Conservation (phyloP, 2,329 filamentous ascomycete genomes). For the Colletotrichum karsti region DNA sequence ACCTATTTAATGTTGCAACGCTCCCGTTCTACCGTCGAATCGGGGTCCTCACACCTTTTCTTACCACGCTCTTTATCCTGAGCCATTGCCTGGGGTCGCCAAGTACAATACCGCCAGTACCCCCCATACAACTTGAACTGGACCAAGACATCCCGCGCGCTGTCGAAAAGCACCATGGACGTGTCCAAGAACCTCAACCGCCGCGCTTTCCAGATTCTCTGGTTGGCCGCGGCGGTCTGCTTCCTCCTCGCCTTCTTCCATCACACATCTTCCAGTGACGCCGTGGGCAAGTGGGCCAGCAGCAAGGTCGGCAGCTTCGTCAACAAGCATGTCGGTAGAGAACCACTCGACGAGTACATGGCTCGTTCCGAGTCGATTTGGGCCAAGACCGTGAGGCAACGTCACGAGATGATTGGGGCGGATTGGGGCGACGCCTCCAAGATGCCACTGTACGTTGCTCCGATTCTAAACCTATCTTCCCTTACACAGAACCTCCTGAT, state of each 20-base stretch:
- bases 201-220: constrained; percentile 32
- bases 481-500: not conserved
- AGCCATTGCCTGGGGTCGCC: no score
- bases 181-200: not conserved
- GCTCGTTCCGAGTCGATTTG: constrained; percentile 33
- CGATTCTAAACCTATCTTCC: no score
- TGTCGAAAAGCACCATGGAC: no score
- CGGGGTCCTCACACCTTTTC: no score
- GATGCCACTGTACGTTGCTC: constrained; percentile 31
- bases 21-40: no score
- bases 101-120: no score
- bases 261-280: constrained; percentile 28
- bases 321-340: not conserved
- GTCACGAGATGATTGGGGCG: constrained; percentile 35
- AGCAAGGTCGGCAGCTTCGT: constrained; percentile 24
- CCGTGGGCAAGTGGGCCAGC: constrained; percentile 34
- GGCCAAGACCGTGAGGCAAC: constrained; percentile 38
- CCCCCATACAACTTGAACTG: no score
- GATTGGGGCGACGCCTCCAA: constrained; percentile 33
- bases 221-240: constrained; percentile 32
- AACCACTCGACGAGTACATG: constrained; percentile 30
- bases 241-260: constrained; percentile 35
- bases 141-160: no score
- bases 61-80: no score
- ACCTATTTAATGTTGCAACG: no score